phyloP scores from a whole-genome alignment of 441 rosid genomes.

The Aquilaria agallochum region DNA sequence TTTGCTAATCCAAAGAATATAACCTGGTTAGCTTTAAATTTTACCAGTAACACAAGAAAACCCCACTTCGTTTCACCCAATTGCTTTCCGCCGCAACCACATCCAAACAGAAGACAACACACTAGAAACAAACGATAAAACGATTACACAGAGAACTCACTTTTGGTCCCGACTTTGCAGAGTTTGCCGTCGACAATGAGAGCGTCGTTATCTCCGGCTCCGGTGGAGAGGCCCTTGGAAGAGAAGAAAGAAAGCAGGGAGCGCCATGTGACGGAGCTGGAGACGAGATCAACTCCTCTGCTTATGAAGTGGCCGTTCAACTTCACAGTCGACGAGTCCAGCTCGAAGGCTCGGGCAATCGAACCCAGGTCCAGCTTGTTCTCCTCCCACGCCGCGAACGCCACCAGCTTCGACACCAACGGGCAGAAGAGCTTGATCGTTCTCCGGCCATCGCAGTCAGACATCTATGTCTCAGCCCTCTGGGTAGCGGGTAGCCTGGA shows the following conservation, averaged over 20 bases:
- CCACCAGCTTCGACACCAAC: conserved; percentile 36
- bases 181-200: conserved; percentile 71
- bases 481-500: neutral
- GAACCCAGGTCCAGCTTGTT: conserved; percentile 64
- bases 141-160: conserved; percentile 27
- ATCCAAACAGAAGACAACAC: neutral
- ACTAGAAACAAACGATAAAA: neutral
- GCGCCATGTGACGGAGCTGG: conserved; percentile 78
- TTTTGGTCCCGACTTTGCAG: conserved; percentile 49
- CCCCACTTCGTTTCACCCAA: too few species aligned
- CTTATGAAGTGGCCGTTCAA: conserved; percentile 84
- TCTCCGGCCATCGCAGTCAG: conserved; percentile 25
- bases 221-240: conserved; percentile 70
- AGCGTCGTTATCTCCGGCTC: conserved; percentile 42
- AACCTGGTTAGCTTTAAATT: too few species aligned
- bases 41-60: too few species aligned
- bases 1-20: too few species aligned
- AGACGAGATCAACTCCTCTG: conserved; percentile 58
- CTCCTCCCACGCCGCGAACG: conserved; percentile 42
- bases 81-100: neutral
- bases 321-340: conserved; percentile 68
- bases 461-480: conserved; percentile 17
- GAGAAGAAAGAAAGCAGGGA: conserved; percentile 79
- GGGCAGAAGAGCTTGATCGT: conserved; percentile 63
- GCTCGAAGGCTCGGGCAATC: conserved; percentile 57